These are phyloP conservation scores for Corylus heterophylla DNA, from an alignment of 306 rosid species.

Conservation along the genomic window DNA sequence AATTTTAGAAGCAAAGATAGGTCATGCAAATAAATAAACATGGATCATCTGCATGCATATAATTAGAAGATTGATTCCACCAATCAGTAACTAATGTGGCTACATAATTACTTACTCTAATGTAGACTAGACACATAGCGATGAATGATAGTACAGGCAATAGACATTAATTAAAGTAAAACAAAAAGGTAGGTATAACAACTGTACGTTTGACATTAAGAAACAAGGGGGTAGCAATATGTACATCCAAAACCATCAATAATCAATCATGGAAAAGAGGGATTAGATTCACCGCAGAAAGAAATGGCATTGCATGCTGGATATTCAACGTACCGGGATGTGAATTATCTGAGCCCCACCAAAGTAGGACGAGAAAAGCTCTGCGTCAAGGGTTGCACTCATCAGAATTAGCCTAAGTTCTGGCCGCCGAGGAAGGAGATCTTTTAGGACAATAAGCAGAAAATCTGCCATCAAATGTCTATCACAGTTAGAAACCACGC, in stretches of 20 bases:
- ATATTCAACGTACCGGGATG: constrained; percentile 61
- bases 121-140: not conserved
- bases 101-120: not conserved
- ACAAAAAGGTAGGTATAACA: not conserved
- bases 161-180: not conserved
- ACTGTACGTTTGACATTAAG: not conserved
- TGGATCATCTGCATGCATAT: not conserved
- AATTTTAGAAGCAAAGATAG: not conserved
- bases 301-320: not conserved
- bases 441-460: constrained; percentile 91
- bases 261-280: not conserved
- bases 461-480: constrained; percentile 71
- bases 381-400: constrained; percentile 98
- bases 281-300: not conserved
- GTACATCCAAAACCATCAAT: not conserved
- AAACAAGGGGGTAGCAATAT: not conserved
- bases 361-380: constrained; percentile 82
- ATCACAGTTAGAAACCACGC: constrained; percentile 36
- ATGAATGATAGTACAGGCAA: not conserved
- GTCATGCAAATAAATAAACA: not conserved
- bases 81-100: not conserved
- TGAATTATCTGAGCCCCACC: constrained; percentile 57
- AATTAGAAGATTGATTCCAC: not conserved
- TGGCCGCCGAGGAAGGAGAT: constrained; percentile 83
- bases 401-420: constrained; percentile 84